These are phyloP conservation scores for Metschnikowia amazonensis DNA, from an alignment of 805 yeast genomes.

Conservation along the genomic window DNA sequence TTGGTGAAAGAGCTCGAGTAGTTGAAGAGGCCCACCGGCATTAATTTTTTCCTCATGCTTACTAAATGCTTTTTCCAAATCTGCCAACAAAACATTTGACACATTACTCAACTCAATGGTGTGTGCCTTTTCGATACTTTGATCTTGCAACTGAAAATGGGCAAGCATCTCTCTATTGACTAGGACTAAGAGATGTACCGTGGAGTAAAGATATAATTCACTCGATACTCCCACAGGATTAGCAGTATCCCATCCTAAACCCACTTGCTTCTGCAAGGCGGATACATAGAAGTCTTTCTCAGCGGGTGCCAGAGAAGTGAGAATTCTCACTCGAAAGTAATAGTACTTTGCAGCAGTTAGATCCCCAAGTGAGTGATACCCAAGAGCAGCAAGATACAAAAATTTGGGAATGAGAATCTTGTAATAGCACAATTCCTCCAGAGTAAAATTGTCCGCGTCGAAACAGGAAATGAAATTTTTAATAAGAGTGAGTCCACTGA, in stretches of 20 bases:
- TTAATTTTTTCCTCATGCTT: not conserved
- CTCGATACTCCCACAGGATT: conserved; percentile 19
- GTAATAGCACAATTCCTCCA: conserved; percentile 37
- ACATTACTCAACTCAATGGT: not conserved
- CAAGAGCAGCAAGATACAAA: conserved; percentile 38
- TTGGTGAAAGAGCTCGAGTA: not conserved
- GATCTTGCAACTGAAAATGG: not conserved
- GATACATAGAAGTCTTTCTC: not conserved
- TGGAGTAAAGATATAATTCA: conserved; percentile 29
- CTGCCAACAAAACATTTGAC: not conserved
- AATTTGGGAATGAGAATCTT: conserved; percentile 35
- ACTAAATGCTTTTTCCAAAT: not conserved
- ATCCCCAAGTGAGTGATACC: conserved; percentile 37
- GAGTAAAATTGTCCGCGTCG: conserved; percentile 33
- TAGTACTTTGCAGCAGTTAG: conserved; percentile 37
- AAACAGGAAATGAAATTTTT: conserved; percentile 34
- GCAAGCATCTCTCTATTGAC: not conserved
- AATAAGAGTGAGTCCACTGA: conserved; percentile 21
- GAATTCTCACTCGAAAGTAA: conserved; percentile 31
- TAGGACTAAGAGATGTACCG: conserved; percentile 27
- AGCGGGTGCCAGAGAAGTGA: not conserved
- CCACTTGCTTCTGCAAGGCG: conserved; percentile 15
- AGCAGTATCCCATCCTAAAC: conserved; percentile 24
- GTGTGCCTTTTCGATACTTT: not conserved
- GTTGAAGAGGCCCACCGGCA: not conserved